A percentile compares a stretch with the other conserved stretches of the same genome.
Conservation (phyloP, 1,284 basidiomycete genomes). For the Xerocomus nothofagi region DNA sequence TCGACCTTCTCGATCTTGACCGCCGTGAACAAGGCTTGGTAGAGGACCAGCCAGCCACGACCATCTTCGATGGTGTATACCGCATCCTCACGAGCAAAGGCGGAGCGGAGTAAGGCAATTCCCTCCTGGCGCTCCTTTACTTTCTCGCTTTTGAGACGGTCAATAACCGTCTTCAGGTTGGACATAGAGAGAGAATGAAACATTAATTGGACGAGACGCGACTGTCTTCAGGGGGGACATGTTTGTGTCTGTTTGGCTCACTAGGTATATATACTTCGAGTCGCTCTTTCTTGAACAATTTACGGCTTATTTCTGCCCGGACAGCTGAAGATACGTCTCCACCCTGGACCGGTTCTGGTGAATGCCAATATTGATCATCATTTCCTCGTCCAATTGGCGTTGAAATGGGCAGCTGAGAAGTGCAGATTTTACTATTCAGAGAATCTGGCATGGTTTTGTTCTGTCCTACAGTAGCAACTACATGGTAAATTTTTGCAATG, state of each 20-base stretch:
- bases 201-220: constrained; percentile 10
- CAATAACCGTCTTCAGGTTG: constrained; percentile 50
- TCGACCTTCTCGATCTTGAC: constrained; percentile 64
- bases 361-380: constrained; percentile 54
- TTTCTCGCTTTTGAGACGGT: constrained; percentile 62
- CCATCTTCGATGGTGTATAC: constrained; percentile 57
- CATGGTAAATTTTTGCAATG: background rate
- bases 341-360: constrained; percentile 76
- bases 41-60: constrained; percentile 65
- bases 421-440: constrained; percentile 30
- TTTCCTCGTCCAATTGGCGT: constrained; percentile 49
- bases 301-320: constrained; percentile 71
- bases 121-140: constrained; percentile 75
- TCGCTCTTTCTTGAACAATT: background rate
- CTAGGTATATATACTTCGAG: constrained; percentile 24
- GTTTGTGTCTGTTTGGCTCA: constrained; percentile 33
- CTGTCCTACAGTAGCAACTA: constrained; percentile 32
- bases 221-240: constrained; percentile 14
- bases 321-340: constrained; percentile 49
- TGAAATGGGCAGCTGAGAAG: constrained; percentile 47
- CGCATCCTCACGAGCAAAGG: constrained; percentile 57
- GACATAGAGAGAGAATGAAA: constrained; percentile 27
- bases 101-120: constrained; percentile 53
- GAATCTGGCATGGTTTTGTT: constrained; percentile 36
- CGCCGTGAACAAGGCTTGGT: constrained; percentile 70